Evolutionary conservation across 2,329 filamentous ascomycete genomes (phyloP).

Genomic region (Escovopsis sp.): DNA sequence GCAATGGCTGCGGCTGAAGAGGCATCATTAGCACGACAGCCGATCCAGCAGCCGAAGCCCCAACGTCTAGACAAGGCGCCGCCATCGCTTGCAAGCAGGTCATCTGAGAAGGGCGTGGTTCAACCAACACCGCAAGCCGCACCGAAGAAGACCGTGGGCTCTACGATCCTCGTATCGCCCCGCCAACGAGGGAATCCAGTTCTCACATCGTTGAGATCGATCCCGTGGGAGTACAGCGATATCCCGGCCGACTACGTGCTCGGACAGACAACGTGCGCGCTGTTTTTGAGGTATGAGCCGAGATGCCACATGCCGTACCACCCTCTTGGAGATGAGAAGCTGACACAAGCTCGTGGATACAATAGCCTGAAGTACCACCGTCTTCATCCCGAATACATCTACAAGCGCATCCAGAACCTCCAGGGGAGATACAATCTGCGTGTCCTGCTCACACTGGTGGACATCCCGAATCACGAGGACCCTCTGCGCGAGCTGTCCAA

Average conservation of each 20-base stretch:
- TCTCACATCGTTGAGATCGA: conserved; percentile 62
- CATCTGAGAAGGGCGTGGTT: conserved; percentile 43
- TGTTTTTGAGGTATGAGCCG: conserved; percentile 55
- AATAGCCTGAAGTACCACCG: conserved; percentile 82
- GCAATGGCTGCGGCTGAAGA: conserved; percentile 38
- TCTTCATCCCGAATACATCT: conserved; percentile 94
- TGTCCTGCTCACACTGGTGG: conserved; percentile 78
- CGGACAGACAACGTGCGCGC: conserved; percentile 71
- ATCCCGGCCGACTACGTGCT: conserved; percentile 91
- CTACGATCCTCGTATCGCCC: conserved; percentile 76
- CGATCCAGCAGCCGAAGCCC: conserved; percentile 33
- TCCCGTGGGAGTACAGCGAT: conserved; percentile 94
- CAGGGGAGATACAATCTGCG: conserved; percentile 78
- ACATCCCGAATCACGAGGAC: conserved; percentile 90
- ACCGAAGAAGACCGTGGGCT: conserved; percentile 47
- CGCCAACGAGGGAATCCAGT: conserved; percentile 94
- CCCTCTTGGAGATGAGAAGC: background rate
- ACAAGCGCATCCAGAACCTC: conserved; percentile 74
- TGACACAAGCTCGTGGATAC: background rate
- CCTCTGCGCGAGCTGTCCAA: conserved; percentile 80
- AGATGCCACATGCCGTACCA: background rate
- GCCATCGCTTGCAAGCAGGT: conserved; percentile 22
- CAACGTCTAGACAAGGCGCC: conserved; percentile 41
- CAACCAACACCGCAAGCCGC: conserved; percentile 86
- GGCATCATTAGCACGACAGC: conserved; percentile 20